Evolutionary conservation across 2,329 filamentous ascomycete species (phyloP), one percentile per base, ranked within the genome.

Genomic region (Pseudogymnoascus sp.): DNA sequence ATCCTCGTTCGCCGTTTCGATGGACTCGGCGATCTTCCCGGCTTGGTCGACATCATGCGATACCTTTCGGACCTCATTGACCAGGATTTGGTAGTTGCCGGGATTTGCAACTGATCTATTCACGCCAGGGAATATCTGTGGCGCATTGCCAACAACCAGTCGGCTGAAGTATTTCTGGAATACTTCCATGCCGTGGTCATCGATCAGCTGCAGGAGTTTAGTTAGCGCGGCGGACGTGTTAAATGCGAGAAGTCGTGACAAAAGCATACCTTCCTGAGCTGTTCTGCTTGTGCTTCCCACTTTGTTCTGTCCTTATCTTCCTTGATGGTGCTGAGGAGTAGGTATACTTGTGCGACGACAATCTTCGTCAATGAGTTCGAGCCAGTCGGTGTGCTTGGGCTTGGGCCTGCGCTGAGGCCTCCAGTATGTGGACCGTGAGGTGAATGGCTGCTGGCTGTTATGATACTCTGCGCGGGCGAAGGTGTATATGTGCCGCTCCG

Each of bases 141-240:
- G 80, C 71, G 92, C 91, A 85, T 97, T 97, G 78, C 88, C 88
- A 77, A 89, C 89, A 73, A 99, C 85, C 74, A 97, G 82, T 77
- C 93, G 91, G 76, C 91, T 88, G 77, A 99, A 96, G 77, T 94
- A 97, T 80, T 92, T 95, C 65, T 91, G 87, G 76, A 92, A 97
- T 74, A 97, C 92, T 82, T 99, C 95, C 93, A 99, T 99, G 74
- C 92, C 92, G 92, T 96, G 88, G 72, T 93, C 92, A 85, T 96
- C 88, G 79, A 97, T 89, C 75, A 97, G 87, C 90, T 96, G 68
- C n/a, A 66, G 37, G 64, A 18, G 53, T 40, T 42, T 37, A 42
- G 47, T 61, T 62, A 47, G 63, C 25, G 56, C 21, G 59, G 31
- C 21, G 61, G 18, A 21, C 16, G 28, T 31, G 61, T 69, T 60